phyloP scores from a whole-genome alignment of 2,329 filamentous ascomycete genomes.

The Ilyonectria robusta region DNA sequence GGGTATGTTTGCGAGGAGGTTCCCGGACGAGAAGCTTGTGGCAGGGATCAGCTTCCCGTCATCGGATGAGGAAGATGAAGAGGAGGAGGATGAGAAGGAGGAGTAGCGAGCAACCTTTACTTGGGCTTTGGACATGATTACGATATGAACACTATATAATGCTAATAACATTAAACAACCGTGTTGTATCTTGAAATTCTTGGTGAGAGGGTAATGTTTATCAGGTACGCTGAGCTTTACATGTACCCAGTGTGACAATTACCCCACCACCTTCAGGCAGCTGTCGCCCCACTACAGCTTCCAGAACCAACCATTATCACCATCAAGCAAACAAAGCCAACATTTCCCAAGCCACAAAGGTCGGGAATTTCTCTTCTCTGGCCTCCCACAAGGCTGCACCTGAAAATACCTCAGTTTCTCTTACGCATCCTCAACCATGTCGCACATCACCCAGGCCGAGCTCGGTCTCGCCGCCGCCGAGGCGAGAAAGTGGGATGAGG shows the following conservation, averaged over 20 bases:
- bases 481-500: constrained; percentile 74
- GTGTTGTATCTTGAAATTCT: neutral
- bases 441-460: constrained; percentile 64
- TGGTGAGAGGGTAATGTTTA: too few species aligned
- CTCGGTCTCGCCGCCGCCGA: constrained; percentile 77
- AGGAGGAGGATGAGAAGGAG: constrained; percentile 11
- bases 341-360: neutral
- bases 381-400: neutral
- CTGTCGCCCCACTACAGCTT: constrained; percentile 51
- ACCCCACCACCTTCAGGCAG: constrained; percentile 17
- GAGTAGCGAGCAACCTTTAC: constrained; percentile 1
- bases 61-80: constrained; percentile 17
- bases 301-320: constrained; percentile 47
- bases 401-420: neutral
- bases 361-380: neutral
- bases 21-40: constrained; percentile 73
- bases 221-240: neutral
- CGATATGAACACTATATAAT: neutral
- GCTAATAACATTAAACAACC: neutral
- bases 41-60: constrained; percentile 32
- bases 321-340: constrained; percentile 6
- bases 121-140: too few species aligned
- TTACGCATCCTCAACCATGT: constrained; percentile 57
- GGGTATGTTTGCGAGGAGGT: constrained; percentile 86
- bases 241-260: neutral